These are phyloP conservation scores for Euphrasia arctica DNA, from an alignment of 305 asterid genomes.

Conservation along the genomic window DNA sequence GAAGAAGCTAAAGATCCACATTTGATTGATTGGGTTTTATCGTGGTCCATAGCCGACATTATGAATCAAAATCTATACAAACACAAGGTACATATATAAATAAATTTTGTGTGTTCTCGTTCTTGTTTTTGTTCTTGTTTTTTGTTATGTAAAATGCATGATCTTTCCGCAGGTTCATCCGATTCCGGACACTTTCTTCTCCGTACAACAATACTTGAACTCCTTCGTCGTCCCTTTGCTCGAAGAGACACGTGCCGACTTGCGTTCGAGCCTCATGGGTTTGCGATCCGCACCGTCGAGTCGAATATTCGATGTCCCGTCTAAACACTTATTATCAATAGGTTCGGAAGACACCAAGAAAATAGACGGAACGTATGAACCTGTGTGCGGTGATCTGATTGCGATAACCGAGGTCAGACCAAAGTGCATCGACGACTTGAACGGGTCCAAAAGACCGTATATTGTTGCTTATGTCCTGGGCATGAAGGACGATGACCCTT, in stretches of 20 bases:
- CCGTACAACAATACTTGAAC: slow-evolving; percentile 30
- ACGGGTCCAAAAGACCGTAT: slow-evolving; percentile 33
- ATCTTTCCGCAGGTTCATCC: slow-evolving; percentile 28
- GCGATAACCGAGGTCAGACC: slow-evolving; percentile 39
- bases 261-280: slow-evolving; percentile 30
- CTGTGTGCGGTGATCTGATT: slow-evolving; percentile 36
- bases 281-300: slow-evolving; percentile 25
- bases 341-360: neutral
- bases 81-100: slow-evolving; percentile 25
- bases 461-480: slow-evolving; percentile 33
- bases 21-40: slow-evolving; percentile 30
- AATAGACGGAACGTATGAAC: slow-evolving; percentile 26
- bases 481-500: neutral
- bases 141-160: neutral
- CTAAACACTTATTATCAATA: slow-evolving; percentile 8
- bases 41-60: slow-evolving; percentile 40
- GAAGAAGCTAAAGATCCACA: slow-evolving; percentile 17
- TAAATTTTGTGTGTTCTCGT: neutral
- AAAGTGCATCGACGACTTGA: slow-evolving; percentile 33
- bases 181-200: slow-evolving; percentile 34
- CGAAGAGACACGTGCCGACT: slow-evolving; percentile 47
- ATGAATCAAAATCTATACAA: slow-evolving; percentile 33
- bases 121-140: neutral
- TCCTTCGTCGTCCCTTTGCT: slow-evolving; percentile 35
- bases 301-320: slow-evolving; percentile 28